These are phyloP conservation scores for Candida berthetii DNA, from an alignment of 805 yeast species.

Conservation along the genomic window DNA sequence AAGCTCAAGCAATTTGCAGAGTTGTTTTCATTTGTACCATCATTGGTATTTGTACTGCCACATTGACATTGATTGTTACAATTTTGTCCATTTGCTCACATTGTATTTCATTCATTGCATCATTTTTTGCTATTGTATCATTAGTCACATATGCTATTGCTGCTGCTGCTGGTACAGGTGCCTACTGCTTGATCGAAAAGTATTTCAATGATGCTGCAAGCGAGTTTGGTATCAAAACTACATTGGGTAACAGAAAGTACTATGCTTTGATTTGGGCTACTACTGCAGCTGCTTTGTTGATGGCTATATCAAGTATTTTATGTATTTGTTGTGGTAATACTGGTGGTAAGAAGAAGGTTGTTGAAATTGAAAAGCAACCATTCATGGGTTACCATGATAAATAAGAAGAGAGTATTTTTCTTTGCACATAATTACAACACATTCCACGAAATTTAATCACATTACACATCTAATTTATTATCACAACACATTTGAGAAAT, in stretches of 20 bases:
- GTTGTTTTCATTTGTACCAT: slow-evolving; percentile 54
- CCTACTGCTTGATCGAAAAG: slow-evolving; percentile 41
- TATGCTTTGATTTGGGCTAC: slow-evolving; percentile 64
- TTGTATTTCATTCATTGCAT: slow-evolving; percentile 37
- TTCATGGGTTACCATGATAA: slow-evolving; percentile 5
- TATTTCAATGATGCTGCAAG: slow-evolving; percentile 42
- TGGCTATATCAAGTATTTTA: slow-evolving; percentile 25
- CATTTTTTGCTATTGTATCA: slow-evolving; percentile 37
- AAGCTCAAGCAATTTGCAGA: slow-evolving; percentile 41
- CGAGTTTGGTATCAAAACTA: slow-evolving; percentile 49
- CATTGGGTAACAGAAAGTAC: slow-evolving; percentile 38
- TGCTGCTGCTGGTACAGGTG: slow-evolving; percentile 58
- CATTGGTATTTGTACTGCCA: slow-evolving; percentile 38
- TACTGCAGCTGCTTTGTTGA: slow-evolving; percentile 38
- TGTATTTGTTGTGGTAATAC: slow-evolving; percentile 36
- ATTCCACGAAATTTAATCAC: too few species aligned
- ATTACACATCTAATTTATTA: too few species aligned
- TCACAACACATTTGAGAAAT: too few species aligned
- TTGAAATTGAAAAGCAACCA: slow-evolving; percentile 1
- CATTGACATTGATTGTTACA: slow-evolving; percentile 36
- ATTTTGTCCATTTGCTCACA: slow-evolving; percentile 40
- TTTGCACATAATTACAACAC: too few species aligned
- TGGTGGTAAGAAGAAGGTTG: background rate
- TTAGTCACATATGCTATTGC: slow-evolving; percentile 31
- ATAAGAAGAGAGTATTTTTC: background rate